A percentile compares a stretch with the other conserved stretches of the same genome.
phyloP scores from a whole-genome alignment of 176 grass and related monocot genomes.

The Tillandsia fasciculata region DNA sequence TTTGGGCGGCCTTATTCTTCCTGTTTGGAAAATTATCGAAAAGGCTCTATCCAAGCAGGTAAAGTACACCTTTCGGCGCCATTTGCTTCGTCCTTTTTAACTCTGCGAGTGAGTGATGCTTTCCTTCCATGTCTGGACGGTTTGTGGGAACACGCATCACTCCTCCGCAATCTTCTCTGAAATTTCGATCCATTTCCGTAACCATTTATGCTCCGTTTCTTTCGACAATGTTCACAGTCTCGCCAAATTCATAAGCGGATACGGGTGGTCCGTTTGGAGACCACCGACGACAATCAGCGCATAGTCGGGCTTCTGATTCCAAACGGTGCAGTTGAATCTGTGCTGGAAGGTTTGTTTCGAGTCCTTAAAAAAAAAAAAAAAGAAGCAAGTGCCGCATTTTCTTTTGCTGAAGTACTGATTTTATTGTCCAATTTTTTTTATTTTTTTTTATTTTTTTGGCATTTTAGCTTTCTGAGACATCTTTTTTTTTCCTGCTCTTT shows the following conservation, averaged over 20 bases:
- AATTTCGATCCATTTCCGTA: neutral
- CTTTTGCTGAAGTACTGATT: neutral
- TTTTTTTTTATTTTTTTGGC: constrained; percentile 3
- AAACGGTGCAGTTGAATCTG: constrained; percentile 82
- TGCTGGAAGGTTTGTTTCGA: constrained; percentile 64
- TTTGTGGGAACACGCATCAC: neutral
- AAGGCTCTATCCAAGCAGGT: constrained; percentile 91
- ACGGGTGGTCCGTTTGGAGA: constrained; percentile 75
- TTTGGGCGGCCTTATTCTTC: constrained; percentile 96
- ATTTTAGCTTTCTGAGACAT: too few relatives aligned
- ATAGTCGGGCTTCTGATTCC: constrained; percentile 79
- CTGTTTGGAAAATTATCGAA: constrained; percentile 86
- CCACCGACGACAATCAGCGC: constrained; percentile 50
- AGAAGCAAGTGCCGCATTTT: too few relatives aligned
- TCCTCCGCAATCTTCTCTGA: neutral
- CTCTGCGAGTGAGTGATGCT: neutral
- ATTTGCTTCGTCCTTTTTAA: neutral
- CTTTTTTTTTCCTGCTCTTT: neutral
- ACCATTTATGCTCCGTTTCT: constrained; percentile 15
- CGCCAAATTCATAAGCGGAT: constrained; percentile 66
- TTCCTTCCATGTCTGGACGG: constrained; percentile 3
- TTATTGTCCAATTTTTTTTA: neutral
- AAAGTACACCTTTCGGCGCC: constrained; percentile 9
- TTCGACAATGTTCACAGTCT: constrained; percentile 30
- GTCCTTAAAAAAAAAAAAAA: neutral